Conservation (phyloP, 2,329 filamentous ascomycete genomes). For the Monosporascus sp. region DNA sequence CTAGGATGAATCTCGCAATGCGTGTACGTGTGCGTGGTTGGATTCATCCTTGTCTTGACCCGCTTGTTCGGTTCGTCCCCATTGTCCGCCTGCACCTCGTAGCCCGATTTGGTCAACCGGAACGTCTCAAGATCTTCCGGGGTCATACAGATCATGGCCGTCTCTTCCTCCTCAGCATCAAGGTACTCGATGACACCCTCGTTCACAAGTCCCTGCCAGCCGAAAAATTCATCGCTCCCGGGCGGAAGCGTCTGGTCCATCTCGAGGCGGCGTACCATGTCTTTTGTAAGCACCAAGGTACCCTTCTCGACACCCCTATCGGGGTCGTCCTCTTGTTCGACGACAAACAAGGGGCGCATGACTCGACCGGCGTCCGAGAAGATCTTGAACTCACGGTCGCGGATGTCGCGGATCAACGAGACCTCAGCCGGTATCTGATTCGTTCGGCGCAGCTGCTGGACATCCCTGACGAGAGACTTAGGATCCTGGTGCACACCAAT, state of each 20-base stretch:
- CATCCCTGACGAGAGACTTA: slow-evolving; percentile 73
- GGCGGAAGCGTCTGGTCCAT: slow-evolving; percentile 62
- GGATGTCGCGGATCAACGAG: slow-evolving; percentile 90
- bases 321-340: slow-evolving; percentile 78
- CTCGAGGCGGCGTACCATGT: slow-evolving; percentile 71
- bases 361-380: slow-evolving; percentile 96
- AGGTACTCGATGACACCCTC: slow-evolving; percentile 90
- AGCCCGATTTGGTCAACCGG: slow-evolving; percentile 62
- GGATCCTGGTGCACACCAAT: slow-evolving; percentile 92
- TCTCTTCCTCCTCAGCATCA: slow-evolving; percentile 97
- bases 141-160: slow-evolving; percentile 98
- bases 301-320: slow-evolving; percentile 58
- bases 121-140: slow-evolving; percentile 87
- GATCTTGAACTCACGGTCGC: slow-evolving; percentile 96
- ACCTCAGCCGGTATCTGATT: slow-evolving; percentile 87
- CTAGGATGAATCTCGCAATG: slow-evolving; percentile 99
- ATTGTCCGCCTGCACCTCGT: slow-evolving; percentile 55
- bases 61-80: slow-evolving; percentile 72
- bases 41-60: slow-evolving; percentile 82
- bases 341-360: slow-evolving; percentile 87
- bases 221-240: slow-evolving; percentile 61
- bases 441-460: slow-evolving; percentile 71
- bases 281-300: slow-evolving; percentile 74
- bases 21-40: slow-evolving; percentile 85
- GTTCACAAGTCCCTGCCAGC: slow-evolving; percentile 82